Evolutionary conservation across 2,329 filamentous ascomycete genomes (phyloP), one percentile per base, ranked within the genome.

Genomic region (Tolypocladium pustulatum): DNA sequence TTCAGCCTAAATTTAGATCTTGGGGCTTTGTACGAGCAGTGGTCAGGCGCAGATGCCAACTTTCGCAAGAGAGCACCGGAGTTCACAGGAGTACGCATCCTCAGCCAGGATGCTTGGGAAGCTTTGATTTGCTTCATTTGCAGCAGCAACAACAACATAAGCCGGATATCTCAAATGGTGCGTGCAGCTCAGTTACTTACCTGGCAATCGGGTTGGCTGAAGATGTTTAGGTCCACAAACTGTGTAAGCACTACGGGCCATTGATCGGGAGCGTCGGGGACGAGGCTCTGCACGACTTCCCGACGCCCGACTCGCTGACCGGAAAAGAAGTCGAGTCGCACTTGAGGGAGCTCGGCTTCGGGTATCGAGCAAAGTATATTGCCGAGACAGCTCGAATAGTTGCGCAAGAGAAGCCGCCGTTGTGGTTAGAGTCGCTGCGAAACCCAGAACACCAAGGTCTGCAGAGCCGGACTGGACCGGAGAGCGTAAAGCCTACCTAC

Each of bases 91-190:
- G 89, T 99, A 58, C 86, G 94, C 27, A 97, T 99, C 64, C 76
- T 99, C 52, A 90, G 88, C 66, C 94, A 99, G 75, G 92, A 97
- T 76, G 87, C 93, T 1, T 99, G 95, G 94, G 94, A 99, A 73
- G 86, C 94, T 0, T 78, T 99, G 27, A 79, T 99, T 30, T 87
- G 89, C 59, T 99, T 99, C 73, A 99, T 99, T 63, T 99, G 94
- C 79, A 97, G 92, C 73, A 96, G 91, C 74, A 99, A 99, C 75
- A 99, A 99, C 75, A 97, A 99, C 70, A 99, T 99, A 61, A 82
- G 87, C 2, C 85, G 94, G 43, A 99, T 99, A 70, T 93, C 90
- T 6, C 90, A 95, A 73, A 99, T 99, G 94, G 91, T 89, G 67
- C 62, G 68, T 53, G 7, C 30, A 32, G 20, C 9, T 25, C 8